Percentiles rank a stretch among this genome's conserved stretches.
These are phyloP conservation scores for Blumeria hordei DNA, from an alignment of 2,329 filamentous ascomycete genomes.

Conservation along the genomic window DNA sequence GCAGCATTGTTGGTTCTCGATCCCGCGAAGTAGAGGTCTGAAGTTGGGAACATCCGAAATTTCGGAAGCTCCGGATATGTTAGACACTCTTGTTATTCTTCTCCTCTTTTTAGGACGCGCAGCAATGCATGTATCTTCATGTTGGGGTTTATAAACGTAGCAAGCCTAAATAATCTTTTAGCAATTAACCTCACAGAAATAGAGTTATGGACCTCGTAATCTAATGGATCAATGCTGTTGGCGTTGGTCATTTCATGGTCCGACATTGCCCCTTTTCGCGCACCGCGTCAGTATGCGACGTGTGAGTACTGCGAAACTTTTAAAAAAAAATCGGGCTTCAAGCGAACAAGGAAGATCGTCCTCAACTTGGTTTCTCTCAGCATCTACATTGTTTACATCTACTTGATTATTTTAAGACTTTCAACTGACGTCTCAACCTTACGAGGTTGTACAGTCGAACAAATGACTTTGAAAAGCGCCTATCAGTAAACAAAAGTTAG, in stretches of 20 bases:
- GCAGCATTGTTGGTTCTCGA: slow-evolving; percentile 25
- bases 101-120: slow-evolving; percentile 16
- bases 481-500: too few species aligned
- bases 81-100: slow-evolving; percentile 11
- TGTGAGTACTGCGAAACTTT: too few species aligned
- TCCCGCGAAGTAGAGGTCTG: slow-evolving; percentile 27
- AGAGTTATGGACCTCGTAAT: slow-evolving; percentile 12
- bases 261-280: too few species aligned
- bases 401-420: too few species aligned
- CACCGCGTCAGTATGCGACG: too few species aligned
- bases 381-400: too few species aligned
- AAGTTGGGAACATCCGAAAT: slow-evolving; percentile 16
- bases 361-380: too few species aligned
- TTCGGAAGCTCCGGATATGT: neutral
- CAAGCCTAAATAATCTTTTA: slow-evolving; percentile 12
- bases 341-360: too few species aligned
- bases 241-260: slow-evolving; percentile 2
- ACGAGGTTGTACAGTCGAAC: too few species aligned
- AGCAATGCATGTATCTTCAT: slow-evolving; percentile 6
- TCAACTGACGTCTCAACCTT: too few species aligned
- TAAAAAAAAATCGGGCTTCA: too few species aligned
- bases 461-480: too few species aligned
- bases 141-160: slow-evolving; percentile 15
- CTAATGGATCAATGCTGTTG: slow-evolving; percentile 11
- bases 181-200: neutral